Conservation (phyloP, 1,139 yeast species). For the Saccharomycopsis crataegensis region DNA sequence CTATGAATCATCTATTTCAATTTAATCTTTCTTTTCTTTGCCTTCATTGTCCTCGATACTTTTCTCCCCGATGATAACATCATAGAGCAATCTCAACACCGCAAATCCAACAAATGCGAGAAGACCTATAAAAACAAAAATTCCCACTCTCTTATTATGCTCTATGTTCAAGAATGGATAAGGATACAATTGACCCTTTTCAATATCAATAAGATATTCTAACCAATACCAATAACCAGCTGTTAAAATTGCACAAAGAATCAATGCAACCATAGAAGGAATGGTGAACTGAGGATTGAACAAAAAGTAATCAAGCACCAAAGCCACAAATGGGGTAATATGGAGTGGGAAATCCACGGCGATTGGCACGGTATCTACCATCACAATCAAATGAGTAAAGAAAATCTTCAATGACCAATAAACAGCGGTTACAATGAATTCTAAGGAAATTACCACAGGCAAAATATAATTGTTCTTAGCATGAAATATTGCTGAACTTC, state of each 20-base stretch:
- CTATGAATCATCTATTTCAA: too few relatives aligned
- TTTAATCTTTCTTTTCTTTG: not conserved
- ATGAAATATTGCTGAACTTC: not conserved
- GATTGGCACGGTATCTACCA: conserved; percentile 11
- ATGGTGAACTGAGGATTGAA: conserved; percentile 11
- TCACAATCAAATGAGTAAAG: conserved; percentile 12
- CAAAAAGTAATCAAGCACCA: conserved; percentile 13
- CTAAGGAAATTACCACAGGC: conserved; percentile 14
- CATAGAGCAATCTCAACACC: conserved; percentile 6
- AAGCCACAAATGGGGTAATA: conserved; percentile 9
- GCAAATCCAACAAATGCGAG: conserved; percentile 16
- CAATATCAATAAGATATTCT: conserved; percentile 11
- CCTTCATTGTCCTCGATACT: not conserved
- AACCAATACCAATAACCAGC: conserved; percentile 18
- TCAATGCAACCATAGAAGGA: conserved; percentile 4
- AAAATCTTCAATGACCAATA: conserved; percentile 18
- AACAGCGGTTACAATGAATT: conserved; percentile 17
- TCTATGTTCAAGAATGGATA: conserved; percentile 20
- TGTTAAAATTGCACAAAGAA: conserved; percentile 5
- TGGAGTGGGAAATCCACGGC: conserved; percentile 16
- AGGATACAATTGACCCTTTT: conserved; percentile 15
- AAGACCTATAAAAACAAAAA: conserved; percentile 10
- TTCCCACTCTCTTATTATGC: conserved; percentile 6
- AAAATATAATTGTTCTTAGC: conserved; percentile 17
- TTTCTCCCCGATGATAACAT: not conserved